Percentiles rank a stretch among this genome's conserved stretches.
Conservation (phyloP, 441 rosid species). For the Bocquillonia castaneifolia region DNA sequence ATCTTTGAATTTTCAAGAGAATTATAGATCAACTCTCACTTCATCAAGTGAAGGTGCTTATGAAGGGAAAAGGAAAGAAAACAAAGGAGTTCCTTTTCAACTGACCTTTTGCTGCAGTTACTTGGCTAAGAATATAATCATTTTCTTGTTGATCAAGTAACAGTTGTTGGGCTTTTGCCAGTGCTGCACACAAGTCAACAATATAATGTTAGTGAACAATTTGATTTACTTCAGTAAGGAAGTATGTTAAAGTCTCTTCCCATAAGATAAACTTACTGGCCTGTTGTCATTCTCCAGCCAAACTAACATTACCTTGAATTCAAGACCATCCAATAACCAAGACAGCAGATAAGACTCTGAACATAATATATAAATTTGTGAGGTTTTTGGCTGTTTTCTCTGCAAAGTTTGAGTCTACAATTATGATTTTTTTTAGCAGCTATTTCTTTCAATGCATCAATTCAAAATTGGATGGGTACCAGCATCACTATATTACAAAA, state of each 20-base stretch:
- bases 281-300: too few relatives aligned
- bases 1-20: background rate
- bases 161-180: conserved; percentile 90
- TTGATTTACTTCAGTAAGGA: conserved; percentile 3
- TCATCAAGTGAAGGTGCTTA: background rate
- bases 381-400: background rate
- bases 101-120: conserved; percentile 81
- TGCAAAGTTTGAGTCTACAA: background rate
- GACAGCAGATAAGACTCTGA: background rate
- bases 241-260: background rate
- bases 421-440: background rate
- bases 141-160: conserved; percentile 79
- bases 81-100: conserved; percentile 7
- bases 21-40: background rate
- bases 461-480: background rate
- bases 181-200: conserved; percentile 50
- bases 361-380: background rate
- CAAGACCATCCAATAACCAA: background rate
- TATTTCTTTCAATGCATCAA: background rate
- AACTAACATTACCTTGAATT: background rate
- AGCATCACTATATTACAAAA: too few relatives aligned
- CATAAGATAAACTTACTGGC: too few relatives aligned
- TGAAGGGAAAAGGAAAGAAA: background rate
- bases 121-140: conserved; percentile 79
- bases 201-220: conserved; percentile 11